These are phyloP conservation scores for Bipolaris bicolor DNA, from an alignment of 2,329 filamentous ascomycete genomes.

Conservation along the genomic window DNA sequence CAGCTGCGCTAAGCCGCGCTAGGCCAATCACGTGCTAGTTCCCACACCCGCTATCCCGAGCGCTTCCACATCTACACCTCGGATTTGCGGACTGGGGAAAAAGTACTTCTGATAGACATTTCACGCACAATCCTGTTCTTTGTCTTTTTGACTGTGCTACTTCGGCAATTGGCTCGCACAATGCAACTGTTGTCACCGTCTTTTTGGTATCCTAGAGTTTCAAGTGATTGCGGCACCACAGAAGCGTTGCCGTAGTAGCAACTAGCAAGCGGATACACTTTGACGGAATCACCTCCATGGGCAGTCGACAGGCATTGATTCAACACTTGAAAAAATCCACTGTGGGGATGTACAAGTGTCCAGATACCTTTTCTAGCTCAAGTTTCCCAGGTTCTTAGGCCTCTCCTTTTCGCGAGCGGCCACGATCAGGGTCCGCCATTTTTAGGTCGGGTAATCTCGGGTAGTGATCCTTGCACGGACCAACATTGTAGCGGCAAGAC, in stretches of 20 bases:
- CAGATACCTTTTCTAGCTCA: slow-evolving; percentile 29
- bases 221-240: slow-evolving; percentile 7
- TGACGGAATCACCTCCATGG: slow-evolving; percentile 20
- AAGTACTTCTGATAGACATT: neutral
- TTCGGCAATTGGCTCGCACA: neutral
- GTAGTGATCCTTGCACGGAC: slow-evolving; percentile 17
- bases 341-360: slow-evolving; percentile 31
- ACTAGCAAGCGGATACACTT: slow-evolving; percentile 16
- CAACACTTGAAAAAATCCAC: slow-evolving; percentile 17
- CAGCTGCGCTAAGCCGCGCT: slow-evolving; percentile 35
- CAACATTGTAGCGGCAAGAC: slow-evolving; percentile 23
- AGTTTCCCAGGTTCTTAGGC: slow-evolving; percentile 10
- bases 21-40: slow-evolving; percentile 23
- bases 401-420: slow-evolving; percentile 16
- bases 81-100: slow-evolving; percentile 23
- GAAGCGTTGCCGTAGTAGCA: slow-evolving; percentile 33
- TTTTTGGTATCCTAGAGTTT: neutral
- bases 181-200: neutral
- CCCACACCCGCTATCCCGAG: slow-evolving; percentile 26
- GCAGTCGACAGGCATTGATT: slow-evolving; percentile 17
- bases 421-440: slow-evolving; percentile 22
- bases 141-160: neutral
- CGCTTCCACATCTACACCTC: slow-evolving; percentile 31
- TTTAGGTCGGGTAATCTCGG: slow-evolving; percentile 31
- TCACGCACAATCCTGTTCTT: neutral